Evolutionary conservation across 305 asterid species (phyloP).

Genomic region (Euphrasia arctica): DNA sequence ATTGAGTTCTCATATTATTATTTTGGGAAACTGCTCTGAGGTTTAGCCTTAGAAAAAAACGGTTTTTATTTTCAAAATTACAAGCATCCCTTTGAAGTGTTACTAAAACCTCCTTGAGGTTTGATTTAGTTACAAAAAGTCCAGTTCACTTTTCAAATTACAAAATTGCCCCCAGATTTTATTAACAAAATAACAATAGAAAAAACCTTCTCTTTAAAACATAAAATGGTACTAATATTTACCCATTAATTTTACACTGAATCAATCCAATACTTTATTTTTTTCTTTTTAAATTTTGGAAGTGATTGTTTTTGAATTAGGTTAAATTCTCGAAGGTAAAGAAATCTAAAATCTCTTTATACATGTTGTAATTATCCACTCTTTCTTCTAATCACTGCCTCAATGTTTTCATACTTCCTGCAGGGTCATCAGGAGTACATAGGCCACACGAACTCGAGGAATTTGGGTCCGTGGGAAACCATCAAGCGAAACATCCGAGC

Average conservation of each 20-base stretch:
- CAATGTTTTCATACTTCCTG: conserved; percentile 33
- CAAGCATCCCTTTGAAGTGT: background rate
- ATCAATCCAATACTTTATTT: background rate
- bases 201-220: background rate
- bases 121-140: background rate
- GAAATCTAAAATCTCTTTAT: no score
- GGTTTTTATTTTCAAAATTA: background rate
- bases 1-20: background rate
- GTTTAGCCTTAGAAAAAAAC: background rate
- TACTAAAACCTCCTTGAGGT: background rate
- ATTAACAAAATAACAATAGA: background rate
- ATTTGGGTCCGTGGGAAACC: conserved; percentile 71
- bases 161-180: background rate
- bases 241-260: background rate
- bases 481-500: conserved; percentile 61
- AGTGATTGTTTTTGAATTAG: background rate
- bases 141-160: background rate
- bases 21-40: conserved; percentile 4
- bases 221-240: background rate
- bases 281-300: background rate
- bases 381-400: conserved; percentile 43
- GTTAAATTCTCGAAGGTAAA: background rate
- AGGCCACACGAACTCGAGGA: conserved; percentile 40
- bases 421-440: conserved; percentile 97
- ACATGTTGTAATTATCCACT: conserved; percentile 29